Evolutionary conservation across 305 asterid genomes (phyloP).

Genomic region (Fraxinus paxiana): DNA sequence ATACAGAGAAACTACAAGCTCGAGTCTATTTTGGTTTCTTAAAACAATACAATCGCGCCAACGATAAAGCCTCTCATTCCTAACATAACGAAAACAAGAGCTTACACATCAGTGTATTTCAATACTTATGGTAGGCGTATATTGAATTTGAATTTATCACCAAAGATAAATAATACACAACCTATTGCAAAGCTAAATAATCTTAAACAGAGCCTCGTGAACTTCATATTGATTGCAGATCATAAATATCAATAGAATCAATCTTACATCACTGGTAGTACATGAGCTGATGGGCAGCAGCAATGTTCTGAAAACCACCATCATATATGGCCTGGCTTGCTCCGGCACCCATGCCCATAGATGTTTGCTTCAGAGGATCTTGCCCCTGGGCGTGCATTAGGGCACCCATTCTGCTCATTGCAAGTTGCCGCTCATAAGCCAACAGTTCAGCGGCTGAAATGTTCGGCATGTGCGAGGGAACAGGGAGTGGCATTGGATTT

Average conservation of each 20-base stretch:
- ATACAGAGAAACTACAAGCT: background rate
- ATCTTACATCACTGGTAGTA: conserved; percentile 35
- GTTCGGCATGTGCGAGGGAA: conserved; percentile 29
- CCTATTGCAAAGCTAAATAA: conserved; percentile 6
- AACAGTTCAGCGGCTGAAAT: conserved; percentile 35
- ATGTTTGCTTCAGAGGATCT: conserved; percentile 38
- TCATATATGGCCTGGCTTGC: conserved; percentile 57
- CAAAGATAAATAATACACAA: conserved; percentile 19
- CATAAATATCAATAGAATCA: background rate
- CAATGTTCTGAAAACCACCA: conserved; percentile 46
- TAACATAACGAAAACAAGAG: conserved; percentile 8
- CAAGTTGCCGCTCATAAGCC: conserved; percentile 45
- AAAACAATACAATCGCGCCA: background rate
- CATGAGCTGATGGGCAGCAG: conserved; percentile 52
- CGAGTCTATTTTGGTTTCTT: background rate
- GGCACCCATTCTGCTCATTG: conserved; percentile 45
- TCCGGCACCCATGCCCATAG: conserved; percentile 47
- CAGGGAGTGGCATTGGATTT: conserved; percentile 45
- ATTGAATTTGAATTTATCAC: conserved; percentile 21
- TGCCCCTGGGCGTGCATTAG: conserved; percentile 46
- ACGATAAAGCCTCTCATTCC: conserved; percentile 16
- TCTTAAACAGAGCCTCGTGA: background rate
- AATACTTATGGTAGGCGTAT: conserved; percentile 21
- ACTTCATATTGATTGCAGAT: background rate
- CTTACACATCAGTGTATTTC: conserved; percentile 22